Percentiles rank a stretch among this genome's conserved stretches.
Evolutionary conservation across 768 basidiomycete genomes (phyloP).

Genomic region (Nidularia pulvinata): DNA sequence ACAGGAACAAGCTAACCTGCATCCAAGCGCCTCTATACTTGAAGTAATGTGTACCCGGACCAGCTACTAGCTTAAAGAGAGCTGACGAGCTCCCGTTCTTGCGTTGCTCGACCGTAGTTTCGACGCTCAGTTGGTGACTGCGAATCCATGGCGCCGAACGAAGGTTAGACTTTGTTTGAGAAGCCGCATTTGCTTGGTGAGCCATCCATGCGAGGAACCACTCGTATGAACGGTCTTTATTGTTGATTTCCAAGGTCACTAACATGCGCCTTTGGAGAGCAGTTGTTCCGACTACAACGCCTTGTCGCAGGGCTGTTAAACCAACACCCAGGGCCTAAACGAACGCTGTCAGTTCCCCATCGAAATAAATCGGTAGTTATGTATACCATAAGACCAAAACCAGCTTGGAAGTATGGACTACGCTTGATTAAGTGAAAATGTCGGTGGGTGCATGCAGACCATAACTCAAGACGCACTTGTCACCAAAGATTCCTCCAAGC

Average conservation of each 20-base stretch:
- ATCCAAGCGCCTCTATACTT: slow-evolving; percentile 93
- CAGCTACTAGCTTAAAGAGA: slow-evolving; percentile 92
- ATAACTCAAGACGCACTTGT: slow-evolving; percentile 56
- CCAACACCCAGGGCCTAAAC: slow-evolving; percentile 88
- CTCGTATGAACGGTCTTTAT: slow-evolving; percentile 92
- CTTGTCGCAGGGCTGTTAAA: slow-evolving; percentile 73
- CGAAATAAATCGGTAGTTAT: background rate
- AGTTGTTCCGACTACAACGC: slow-evolving; percentile 64
- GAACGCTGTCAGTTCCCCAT: slow-evolving; percentile 5
- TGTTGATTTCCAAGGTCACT: slow-evolving; percentile 94
- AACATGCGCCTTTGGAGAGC: slow-evolving; percentile 88
- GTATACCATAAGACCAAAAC: slow-evolving; percentile 93
- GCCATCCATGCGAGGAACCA: slow-evolving; percentile 99
- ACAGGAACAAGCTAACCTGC: slow-evolving; percentile 55
- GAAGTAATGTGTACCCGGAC: slow-evolving; percentile 94
- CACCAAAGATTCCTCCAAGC: slow-evolving; percentile 41
- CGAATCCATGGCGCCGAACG: slow-evolving; percentile 51
- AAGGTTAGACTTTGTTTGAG: slow-evolving; percentile 17
- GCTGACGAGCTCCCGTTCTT: slow-evolving; percentile 92
- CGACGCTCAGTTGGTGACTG: slow-evolving; percentile 94
- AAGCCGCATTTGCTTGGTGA: slow-evolving; percentile 44
- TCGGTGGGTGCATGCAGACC: slow-evolving; percentile 1
- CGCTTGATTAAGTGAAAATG: slow-evolving; percentile 29
- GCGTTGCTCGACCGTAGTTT: slow-evolving; percentile 86
- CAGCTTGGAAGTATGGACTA: slow-evolving; percentile 98